A percentile compares a stretch with the other conserved stretches of the same genome.
Evolutionary conservation across 495 filamentous ascomycete genomes (phyloP).

Genomic region (Pyrenula massariospora): DNA sequence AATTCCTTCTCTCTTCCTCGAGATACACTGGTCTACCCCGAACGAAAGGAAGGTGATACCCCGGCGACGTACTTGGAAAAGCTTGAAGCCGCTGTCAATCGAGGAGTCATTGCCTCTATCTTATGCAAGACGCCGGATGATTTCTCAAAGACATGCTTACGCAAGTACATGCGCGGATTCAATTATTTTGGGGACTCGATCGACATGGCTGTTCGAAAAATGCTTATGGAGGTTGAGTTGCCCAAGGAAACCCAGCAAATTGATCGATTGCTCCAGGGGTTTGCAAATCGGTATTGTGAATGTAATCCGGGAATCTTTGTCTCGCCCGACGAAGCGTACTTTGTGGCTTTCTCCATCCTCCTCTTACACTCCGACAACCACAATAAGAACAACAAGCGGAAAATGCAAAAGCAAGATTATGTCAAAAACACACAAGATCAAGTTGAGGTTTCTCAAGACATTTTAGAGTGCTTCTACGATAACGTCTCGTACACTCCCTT

Average conservation of each 20-base stretch:
- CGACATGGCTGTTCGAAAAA: conserved; percentile 92
- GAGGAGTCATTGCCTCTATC: conserved; percentile 67
- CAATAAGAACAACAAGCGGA: conserved; percentile 98
- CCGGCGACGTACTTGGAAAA: conserved; percentile 79
- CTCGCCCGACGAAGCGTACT: conserved; percentile 80
- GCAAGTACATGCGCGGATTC: conserved; percentile 92
- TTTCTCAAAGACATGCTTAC: conserved; percentile 70
- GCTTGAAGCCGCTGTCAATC: conserved; percentile 65
- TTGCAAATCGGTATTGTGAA: conserved; percentile 94
- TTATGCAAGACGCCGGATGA: conserved; percentile 73
- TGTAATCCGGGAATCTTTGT: conserved; percentile 96
- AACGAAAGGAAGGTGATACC: conserved; percentile 77
- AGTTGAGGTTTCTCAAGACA: conserved; percentile 72
- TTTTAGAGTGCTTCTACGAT: conserved; percentile 93
- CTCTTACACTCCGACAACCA: conserved; percentile 97
- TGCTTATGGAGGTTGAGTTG: conserved; percentile 92
- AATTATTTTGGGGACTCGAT: conserved; percentile 91
- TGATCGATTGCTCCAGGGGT: conserved; percentile 83
- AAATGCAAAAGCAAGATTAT: conserved; percentile 96
- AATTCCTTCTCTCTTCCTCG: conserved; percentile 56
- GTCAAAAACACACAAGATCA: conserved; percentile 87
- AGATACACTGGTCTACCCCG: conserved; percentile 57
- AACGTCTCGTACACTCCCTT: conserved; percentile 98
- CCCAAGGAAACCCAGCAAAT: conserved; percentile 98
- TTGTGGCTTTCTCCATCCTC: conserved; percentile 91